Base-by-base conservation (phyloP, 1,284 basidiomycete genomes). In the Salmacisia buchloeana region DNA sequence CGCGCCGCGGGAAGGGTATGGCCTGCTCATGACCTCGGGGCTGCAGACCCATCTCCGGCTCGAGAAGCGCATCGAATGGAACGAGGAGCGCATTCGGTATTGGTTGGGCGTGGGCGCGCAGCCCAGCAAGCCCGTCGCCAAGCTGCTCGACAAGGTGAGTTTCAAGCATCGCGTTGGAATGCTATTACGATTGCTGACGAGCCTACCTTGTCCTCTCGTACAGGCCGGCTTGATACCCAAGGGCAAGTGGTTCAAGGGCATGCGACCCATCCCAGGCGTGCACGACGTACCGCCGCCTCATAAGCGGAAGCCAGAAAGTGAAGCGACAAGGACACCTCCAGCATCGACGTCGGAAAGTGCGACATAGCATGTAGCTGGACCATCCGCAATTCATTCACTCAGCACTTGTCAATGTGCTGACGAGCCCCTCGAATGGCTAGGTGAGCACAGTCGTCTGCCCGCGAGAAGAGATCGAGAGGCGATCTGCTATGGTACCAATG, bases 81-180 rank as follows among this genome's bases (percentile, higher is more conserved):
- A 92, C 81, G 87, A 89, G 46, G 87, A 90, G 68, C 86, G 94
- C 78, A 92, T 97, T 81, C 85, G 84, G 65, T 92, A 92, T 79
- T 97, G 94, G 94, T 81, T 97, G 33, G 83, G 83, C 34, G 86
- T 89, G 27, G 94, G 92, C 2, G 94, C 94, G 35, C 82, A 87
- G 70, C 94, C 94, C 0, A 89, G 87, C 56, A 87, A 87, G 71
- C 85, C 88, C 5, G 91, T 90, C 2, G 86, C 89, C 33, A 88
- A 85, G 73, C 74, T 97, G 66, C 81, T 97, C 71, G 87, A 90
- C 78, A 83, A 87, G 83, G 93, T 93, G 77, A 75, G 90, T 85
- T 31, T n/a, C n/a, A n/a, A n/a, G n/a, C n/a, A n/a, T n/a, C n/a
- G n/a, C n/a, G n/a, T n/a, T n/a, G n/a, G n/a, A n/a, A n/a, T n/a